phyloP scores from a whole-genome alignment of 345 rosid species.

The Cardamine resedifolia region DNA sequence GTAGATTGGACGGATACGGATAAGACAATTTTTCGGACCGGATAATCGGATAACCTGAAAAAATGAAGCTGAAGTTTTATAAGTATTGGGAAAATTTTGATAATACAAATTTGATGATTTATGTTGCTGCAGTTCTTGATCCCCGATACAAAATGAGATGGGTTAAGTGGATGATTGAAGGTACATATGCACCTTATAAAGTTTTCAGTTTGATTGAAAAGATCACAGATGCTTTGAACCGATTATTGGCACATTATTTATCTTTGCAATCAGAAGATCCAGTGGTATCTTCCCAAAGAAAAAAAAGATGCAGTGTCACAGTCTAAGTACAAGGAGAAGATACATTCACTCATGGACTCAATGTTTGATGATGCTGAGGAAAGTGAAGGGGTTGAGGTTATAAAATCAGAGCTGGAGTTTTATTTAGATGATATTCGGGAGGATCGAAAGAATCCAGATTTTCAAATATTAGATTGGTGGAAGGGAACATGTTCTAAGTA shows the following conservation, averaged over 20 bases:
- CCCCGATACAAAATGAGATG: background rate
- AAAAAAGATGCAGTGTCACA: background rate
- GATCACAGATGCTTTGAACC: background rate
- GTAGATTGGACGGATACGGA: too few relatives aligned
- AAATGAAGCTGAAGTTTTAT: background rate
- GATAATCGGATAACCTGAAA: too few relatives aligned
- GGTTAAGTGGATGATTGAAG: conserved; percentile 4
- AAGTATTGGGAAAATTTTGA: conserved; percentile 6
- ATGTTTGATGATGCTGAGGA: background rate
- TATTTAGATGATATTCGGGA: background rate
- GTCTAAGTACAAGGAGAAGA: background rate
- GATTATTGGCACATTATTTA: background rate
- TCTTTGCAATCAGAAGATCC: background rate
- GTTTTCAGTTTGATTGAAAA: background rate
- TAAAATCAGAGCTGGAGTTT: background rate
- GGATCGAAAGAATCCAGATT: background rate
- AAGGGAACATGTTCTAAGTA: background rate
- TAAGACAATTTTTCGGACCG: too few relatives aligned
- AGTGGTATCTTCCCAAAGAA: background rate
- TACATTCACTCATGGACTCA: background rate
- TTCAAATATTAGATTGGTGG: conserved; percentile 7
- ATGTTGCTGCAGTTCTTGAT: background rate
- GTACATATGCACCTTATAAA: background rate
- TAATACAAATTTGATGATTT: background rate
- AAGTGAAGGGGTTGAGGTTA: background rate